A percentile compares a stretch with the other conserved stretches of the same genome.
phyloP scores from a whole-genome alignment of 2,329 filamentous ascomycete species.

The Colletotrichum sp. region DNA sequence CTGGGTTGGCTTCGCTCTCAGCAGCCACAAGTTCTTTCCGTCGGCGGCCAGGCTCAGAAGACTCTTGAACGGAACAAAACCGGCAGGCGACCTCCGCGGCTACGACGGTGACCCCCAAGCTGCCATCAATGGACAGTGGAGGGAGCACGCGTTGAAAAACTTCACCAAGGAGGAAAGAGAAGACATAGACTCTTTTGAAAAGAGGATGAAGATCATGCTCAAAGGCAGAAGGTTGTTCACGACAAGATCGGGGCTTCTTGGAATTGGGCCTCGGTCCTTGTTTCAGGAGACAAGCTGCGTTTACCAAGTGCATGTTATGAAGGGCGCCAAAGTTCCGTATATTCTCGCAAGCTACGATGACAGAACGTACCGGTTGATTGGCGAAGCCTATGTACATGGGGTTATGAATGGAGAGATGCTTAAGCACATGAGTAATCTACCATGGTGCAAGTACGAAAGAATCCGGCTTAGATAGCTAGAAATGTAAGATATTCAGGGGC shows the following conservation, averaged over 20 bases:
- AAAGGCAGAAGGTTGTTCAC: background rate
- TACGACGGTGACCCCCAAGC: background rate
- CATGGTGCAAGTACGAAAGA: background rate
- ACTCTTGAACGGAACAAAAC: background rate
- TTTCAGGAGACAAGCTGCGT: background rate
- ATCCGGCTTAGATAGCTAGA: background rate
- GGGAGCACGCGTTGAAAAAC: background rate
- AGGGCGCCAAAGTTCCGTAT: background rate
- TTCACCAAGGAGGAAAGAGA: background rate
- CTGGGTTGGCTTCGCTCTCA: background rate
- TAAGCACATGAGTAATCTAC: rapidly evolving
- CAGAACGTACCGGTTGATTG: background rate
- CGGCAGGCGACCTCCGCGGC: background rate
- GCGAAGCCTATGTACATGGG: background rate
- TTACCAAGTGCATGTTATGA: background rate
- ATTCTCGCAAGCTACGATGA: background rate
- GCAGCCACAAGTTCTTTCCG: background rate
- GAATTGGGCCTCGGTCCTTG: background rate
- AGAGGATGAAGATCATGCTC: background rate
- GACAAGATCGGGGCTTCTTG: background rate
- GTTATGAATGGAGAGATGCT: background rate
- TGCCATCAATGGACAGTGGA: background rate
- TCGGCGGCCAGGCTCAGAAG: background rate
- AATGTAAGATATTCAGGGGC: rapidly evolving
- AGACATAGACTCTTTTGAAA: background rate